Base-by-base conservation (phyloP, 202 grass and related monocot genomes). In the Brachypodium distachyon region DNA sequence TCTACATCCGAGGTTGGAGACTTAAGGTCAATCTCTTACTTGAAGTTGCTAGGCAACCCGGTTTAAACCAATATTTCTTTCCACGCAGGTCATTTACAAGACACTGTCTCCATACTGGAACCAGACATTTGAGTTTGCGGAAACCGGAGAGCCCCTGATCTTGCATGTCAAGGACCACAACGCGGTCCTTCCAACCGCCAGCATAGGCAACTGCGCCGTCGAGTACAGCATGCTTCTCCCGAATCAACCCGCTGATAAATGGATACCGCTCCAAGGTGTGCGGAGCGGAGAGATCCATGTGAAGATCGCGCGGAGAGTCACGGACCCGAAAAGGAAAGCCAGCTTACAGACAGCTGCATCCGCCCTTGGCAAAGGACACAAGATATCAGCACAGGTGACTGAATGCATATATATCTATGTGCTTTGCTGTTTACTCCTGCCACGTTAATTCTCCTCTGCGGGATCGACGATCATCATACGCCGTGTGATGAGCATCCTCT, bases 151-250 rank as follows among this genome's bases (percentile, higher is more conserved):
- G 65, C 78, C 87, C 28, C 33, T 99, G 75, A 49, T 46, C 60
- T 67, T 99, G 50, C 84, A 87, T 53, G 92, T 99, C 40, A 96
- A 92, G 70, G 96, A 99, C 55, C 92, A 99, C 64, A 99, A 99
- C 6, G 85, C 81, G 0, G 61, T 99, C 36, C 92, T 99, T 41
- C 96, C 96, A 18, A 86, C 92, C 1, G 85, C 76, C 16, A 87
- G 96, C 38, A 99, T 99, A 57, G 96, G 96, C 11, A 28, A 91
- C 47, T 99, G 96, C 79, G 85, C 79, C 4, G 87, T 99, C 0
- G 92, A 99, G 36, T 99, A 96, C 72, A 85, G 87, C 70, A 87
- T 76, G 79, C 85, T 93, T 25, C 82, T 74, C 13, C 70, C 83
- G 11, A 99, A 99, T 67, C 65, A 90, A 51, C 67, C 85, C 0